A percentile compares a stretch with the other conserved stretches of the same genome.
Conservation (phyloP, 495 filamentous ascomycete genomes). For the Penicillium robsamsonii region DNA sequence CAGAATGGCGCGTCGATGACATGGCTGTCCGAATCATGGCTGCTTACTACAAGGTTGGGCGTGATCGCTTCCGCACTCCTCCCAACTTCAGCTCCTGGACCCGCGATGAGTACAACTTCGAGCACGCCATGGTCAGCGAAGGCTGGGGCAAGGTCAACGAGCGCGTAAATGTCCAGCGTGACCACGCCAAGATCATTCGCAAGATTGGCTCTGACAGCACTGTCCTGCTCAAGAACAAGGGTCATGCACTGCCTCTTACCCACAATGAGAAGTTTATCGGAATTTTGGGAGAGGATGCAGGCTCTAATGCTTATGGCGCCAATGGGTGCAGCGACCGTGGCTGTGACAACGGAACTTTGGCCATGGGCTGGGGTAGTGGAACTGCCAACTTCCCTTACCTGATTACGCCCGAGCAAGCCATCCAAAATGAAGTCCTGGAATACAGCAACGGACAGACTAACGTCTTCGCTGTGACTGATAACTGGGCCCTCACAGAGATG, state of each 20-base stretch:
- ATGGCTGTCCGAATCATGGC: constrained; percentile 93
- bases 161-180: constrained; percentile 77
- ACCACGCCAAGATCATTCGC: constrained; percentile 71
- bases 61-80: constrained; percentile 57
- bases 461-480: constrained; percentile 73
- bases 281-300: constrained; percentile 86
- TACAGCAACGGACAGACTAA: constrained; percentile 43
- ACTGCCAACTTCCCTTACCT: constrained; percentile 90
- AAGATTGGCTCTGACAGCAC: constrained; percentile 72
- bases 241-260: constrained; percentile 71
- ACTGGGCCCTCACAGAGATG: constrained; percentile 64
- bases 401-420: constrained; percentile 80
- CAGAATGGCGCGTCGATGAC: constrained; percentile 88
- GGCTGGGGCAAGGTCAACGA: constrained; percentile 72
- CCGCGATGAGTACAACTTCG: constrained; percentile 65
- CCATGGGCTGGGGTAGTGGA: constrained; percentile 93
- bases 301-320: constrained; percentile 71
- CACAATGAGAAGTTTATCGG: constrained; percentile 70
- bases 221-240: constrained; percentile 85
- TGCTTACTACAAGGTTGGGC: constrained; percentile 86
- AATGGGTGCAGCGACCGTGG: constrained; percentile 81
- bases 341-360: constrained; percentile 85
- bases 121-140: constrained; percentile 58
- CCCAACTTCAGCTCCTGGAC: constrained; percentile 93
- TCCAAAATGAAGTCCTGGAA: constrained; percentile 65